phyloP scores from a whole-genome alignment of 129 eudicot genomes.

The Flaveria trinervia region DNA sequence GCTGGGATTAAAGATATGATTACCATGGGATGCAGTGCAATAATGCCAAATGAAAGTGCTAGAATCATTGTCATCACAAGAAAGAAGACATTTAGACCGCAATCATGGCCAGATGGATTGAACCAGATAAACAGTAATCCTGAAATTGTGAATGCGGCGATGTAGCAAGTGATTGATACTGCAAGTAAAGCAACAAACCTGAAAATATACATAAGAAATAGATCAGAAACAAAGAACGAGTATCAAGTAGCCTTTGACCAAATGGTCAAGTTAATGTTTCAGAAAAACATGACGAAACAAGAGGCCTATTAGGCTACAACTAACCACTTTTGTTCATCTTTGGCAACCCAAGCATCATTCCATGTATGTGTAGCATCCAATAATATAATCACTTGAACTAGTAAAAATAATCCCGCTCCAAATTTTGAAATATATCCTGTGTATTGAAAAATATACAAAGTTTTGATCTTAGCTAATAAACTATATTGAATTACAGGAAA shows the following conservation, averaged over 20 bases:
- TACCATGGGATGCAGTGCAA: conserved; percentile 88
- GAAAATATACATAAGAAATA: conserved; percentile 18
- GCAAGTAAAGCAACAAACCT: conserved; percentile 95
- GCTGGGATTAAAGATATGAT: neutral
- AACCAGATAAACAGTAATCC: conserved; percentile 91
- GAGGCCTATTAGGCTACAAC: conserved; percentile 13
- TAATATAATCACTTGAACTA: conserved; percentile 85
- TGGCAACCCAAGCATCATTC: conserved; percentile 99
- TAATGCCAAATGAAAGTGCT: conserved; percentile 67
- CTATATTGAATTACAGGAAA: neutral
- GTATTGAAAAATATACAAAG: conserved; percentile 13
- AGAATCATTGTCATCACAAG: conserved; percentile 91
- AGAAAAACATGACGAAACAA: neutral
- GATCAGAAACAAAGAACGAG: conserved; percentile 15
- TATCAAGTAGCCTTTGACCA: neutral
- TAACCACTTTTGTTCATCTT: conserved; percentile 97
- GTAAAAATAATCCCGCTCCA: conserved; percentile 89
- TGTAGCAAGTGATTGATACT: conserved; percentile 74
- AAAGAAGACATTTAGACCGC: conserved; percentile 92
- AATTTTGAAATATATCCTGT: conserved; percentile 86
- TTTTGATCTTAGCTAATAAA: conserved; percentile 18
- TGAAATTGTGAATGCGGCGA: conserved; percentile 67
- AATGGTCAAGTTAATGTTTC: neutral
- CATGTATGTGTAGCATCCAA: conserved; percentile 93
- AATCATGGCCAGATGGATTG: conserved; percentile 96